A percentile compares a stretch with the other conserved stretches of the same genome.
These are phyloP conservation scores for Phytophthora sp. DNA, from an alignment of 352 stramenopile species.

Conservation along the genomic window DNA sequence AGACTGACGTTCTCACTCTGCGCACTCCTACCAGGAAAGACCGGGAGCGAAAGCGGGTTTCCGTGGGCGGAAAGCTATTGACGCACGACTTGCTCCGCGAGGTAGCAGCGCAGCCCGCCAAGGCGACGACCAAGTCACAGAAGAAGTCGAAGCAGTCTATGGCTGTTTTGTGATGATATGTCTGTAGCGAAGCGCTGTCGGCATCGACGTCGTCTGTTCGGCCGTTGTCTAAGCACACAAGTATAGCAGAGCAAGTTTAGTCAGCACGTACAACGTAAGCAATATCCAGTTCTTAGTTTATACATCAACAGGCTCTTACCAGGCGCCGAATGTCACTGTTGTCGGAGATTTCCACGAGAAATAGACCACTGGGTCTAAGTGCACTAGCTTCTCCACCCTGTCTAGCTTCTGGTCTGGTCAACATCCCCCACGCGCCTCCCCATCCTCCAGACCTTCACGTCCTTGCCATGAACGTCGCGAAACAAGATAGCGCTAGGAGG, in stretches of 20 bases:
- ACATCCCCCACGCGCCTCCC: conserved; percentile 16
- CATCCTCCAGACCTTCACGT: conserved; percentile 72
- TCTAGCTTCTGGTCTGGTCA: conserved; percentile 28
- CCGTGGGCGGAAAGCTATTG: not conserved
- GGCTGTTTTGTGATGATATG: too few relatives aligned
- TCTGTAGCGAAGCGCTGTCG: too few relatives aligned
- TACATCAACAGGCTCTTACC: too few relatives aligned
- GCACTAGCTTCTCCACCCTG: conserved; percentile 49
- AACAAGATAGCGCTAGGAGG: conserved; percentile 77
- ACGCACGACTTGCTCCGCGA: conserved; percentile 5
- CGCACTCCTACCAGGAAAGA: not conserved
- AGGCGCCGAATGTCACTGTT: conserved; percentile 56
- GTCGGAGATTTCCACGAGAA: conserved; percentile 83
- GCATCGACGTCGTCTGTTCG: too few relatives aligned
- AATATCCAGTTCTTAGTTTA: too few relatives aligned
- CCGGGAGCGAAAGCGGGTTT: not conserved
- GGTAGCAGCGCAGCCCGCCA: not conserved
- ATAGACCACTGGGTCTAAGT: conserved; percentile 75
- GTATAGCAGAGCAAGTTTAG: too few relatives aligned
- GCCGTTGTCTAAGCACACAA: too few relatives aligned
- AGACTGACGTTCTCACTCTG: conserved; percentile 1
- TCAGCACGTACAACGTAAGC: too few relatives aligned
- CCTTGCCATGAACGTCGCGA: conserved; percentile 36
- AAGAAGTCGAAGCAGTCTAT: not conserved
- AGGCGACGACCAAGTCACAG: too few relatives aligned